A percentile compares a stretch with the other conserved stretches of the same genome.
These are phyloP conservation scores for Lactifluus pinguis DNA, from an alignment of 768 basidiomycete genomes.

Conservation along the genomic window DNA sequence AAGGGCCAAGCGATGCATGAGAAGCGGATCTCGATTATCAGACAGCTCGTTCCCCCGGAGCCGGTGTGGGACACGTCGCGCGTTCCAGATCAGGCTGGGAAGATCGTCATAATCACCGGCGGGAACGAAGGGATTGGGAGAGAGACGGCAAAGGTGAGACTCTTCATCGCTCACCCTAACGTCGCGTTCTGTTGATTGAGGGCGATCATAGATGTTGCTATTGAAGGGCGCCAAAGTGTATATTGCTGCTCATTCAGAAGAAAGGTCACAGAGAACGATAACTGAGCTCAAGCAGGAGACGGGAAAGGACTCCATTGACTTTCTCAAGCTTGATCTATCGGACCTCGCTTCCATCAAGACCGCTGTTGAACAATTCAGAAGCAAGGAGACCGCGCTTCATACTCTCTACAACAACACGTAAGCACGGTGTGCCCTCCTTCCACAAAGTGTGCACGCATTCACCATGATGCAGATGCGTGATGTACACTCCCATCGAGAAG, in stretches of 20 bases:
- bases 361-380: constrained; percentile 30
- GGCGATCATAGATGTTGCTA: constrained; percentile 22
- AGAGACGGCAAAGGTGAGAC: constrained; percentile 15
- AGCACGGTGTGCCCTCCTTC: neutral
- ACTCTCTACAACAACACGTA: constrained; percentile 31
- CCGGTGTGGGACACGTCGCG: constrained; percentile 12
- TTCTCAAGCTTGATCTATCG: constrained; percentile 32
- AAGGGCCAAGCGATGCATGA: neutral
- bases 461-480: constrained; percentile 22
- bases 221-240: constrained; percentile 26
- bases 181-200: neutral
- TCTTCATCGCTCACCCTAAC: too few relatives aligned
- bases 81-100: constrained; percentile 24
- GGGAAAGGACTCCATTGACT: constrained; percentile 8
- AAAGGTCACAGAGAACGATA: constrained; percentile 19
- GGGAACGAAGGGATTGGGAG: constrained; percentile 20
- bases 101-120: constrained; percentile 23
- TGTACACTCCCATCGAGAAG: constrained; percentile 26
- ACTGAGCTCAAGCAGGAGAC: constrained; percentile 19
- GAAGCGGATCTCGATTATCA: constrained; percentile 1
- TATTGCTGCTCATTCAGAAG: constrained; percentile 23
- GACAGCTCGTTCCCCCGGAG: constrained; percentile 12
- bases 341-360: constrained; percentile 28
- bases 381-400: constrained; percentile 22
- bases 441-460: neutral